A percentile compares a stretch with the other conserved stretches of the same genome.
Conservation (phyloP, 1,139 yeast genomes). For the Yamadazyma spencermartinsiae region DNA sequence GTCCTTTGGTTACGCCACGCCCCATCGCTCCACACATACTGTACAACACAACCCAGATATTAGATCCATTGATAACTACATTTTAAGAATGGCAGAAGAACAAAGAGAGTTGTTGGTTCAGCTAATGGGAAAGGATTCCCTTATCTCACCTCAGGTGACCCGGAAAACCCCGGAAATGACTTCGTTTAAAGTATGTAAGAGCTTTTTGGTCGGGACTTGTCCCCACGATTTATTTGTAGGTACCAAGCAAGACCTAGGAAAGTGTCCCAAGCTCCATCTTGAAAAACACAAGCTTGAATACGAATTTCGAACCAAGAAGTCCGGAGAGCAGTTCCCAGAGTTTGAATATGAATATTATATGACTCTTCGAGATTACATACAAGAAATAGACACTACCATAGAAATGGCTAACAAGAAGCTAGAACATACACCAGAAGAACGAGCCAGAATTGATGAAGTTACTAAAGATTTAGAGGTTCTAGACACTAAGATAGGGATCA, state of each 20-base stretch:
- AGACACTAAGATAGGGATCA: conserved; percentile 66
- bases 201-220: conserved; percentile 83
- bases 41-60: background rate
- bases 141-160: conserved; percentile 36
- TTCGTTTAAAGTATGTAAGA: conserved; percentile 72
- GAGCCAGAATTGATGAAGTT: conserved; percentile 59
- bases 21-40: background rate
- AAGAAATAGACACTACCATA: conserved; percentile 69
- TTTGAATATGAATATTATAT: conserved; percentile 68
- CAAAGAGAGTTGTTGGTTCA: conserved; percentile 78
- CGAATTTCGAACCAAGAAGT: conserved; percentile 51
- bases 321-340: conserved; percentile 62
- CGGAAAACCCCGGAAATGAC: conserved; percentile 53
- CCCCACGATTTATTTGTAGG: conserved; percentile 83
- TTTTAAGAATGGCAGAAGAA: conserved; percentile 55
- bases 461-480: conserved; percentile 66
- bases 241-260: conserved; percentile 82
- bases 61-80: background rate
- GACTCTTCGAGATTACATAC: conserved; percentile 54
- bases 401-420: conserved; percentile 64
- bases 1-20: background rate
- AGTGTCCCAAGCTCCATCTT: conserved; percentile 74
- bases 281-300: conserved; percentile 78
- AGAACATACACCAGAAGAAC: conserved; percentile 79
- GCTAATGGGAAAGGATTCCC: conserved; percentile 72